Conservation (phyloP, 192 early-diverging fungal species). For the Coemansia reversa region DNA sequence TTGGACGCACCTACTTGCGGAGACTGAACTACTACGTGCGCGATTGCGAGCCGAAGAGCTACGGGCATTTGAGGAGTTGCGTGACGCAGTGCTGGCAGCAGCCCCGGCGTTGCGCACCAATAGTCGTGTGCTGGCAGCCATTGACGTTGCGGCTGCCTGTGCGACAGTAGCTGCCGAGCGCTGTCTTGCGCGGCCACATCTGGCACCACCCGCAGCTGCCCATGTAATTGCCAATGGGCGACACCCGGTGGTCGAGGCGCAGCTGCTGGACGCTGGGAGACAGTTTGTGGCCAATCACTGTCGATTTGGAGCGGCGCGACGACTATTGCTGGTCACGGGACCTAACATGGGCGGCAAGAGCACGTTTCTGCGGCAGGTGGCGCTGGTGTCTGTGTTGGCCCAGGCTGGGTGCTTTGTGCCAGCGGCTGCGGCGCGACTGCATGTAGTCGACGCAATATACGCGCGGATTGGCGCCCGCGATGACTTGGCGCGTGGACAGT, state of each 20-base stretch:
- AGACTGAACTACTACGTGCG: conserved; percentile 52
- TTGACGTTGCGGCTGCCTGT: conserved; percentile 68
- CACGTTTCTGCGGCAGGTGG: conserved; percentile 81
- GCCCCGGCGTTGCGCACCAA: conserved; percentile 60
- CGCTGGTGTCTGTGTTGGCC: conserved; percentile 74
- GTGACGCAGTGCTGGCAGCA: conserved; percentile 53
- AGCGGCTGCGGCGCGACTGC: conserved; percentile 72
- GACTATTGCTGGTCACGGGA: conserved; percentile 70
- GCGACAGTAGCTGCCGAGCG: conserved; percentile 48
- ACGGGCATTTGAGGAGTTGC: conserved; percentile 55
- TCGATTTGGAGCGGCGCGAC: conserved; percentile 21
- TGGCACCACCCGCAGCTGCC: conserved; percentile 4
- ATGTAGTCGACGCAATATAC: conserved; percentile 69
- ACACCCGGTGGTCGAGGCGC: conserved; percentile 63
- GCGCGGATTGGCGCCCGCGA: conserved; percentile 76
- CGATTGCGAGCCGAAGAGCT: conserved; percentile 57
- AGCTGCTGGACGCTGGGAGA: conserved; percentile 49
- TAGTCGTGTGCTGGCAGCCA: conserved; percentile 61
- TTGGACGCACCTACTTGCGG: conserved; percentile 62
- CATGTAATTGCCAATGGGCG: conserved; percentile 53
- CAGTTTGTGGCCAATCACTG: conserved; percentile 62
- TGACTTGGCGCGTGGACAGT: conserved; percentile 63
- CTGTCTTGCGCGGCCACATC: conserved; percentile 58
- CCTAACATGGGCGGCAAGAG: conserved; percentile 92
- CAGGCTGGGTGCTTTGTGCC: conserved; percentile 86